phyloP scores from a whole-genome alignment of 345 rosid species.

The Ceriops decandra region DNA sequence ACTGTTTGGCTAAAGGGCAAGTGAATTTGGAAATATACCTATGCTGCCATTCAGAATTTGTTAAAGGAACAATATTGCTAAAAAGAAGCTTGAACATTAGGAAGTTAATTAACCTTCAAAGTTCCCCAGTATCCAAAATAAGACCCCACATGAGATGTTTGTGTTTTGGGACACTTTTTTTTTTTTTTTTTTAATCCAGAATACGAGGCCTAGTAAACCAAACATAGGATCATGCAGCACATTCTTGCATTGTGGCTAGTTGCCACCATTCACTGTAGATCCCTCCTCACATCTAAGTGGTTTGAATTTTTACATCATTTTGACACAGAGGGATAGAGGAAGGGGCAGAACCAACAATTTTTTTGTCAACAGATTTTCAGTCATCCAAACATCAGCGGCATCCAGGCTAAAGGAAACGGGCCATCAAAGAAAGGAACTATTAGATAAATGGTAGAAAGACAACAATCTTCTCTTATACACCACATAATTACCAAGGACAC shows the following conservation, averaged over 20 bases:
- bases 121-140: too few relatives aligned
- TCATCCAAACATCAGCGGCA: neutral
- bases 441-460: too few relatives aligned
- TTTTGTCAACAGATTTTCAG: neutral
- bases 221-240: too few relatives aligned
- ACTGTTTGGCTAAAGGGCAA: neutral
- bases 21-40: neutral
- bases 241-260: too few relatives aligned
- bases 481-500: constrained; percentile 62
- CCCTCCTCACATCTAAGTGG: too few relatives aligned
- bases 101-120: neutral
- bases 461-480: too few relatives aligned
- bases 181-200: too few relatives aligned
- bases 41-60: neutral
- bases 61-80: neutral
- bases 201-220: too few relatives aligned
- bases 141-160: too few relatives aligned
- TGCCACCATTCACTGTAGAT: too few relatives aligned
- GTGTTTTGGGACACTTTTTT: too few relatives aligned
- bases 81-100: neutral
- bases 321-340: neutral
- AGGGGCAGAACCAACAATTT: neutral
- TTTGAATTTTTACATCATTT: neutral
- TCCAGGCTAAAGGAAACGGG: neutral
- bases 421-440: neutral